Evolutionary conservation across 176 grass and related monocot species (phyloP).

Genomic region (Thalia dealbata): DNA sequence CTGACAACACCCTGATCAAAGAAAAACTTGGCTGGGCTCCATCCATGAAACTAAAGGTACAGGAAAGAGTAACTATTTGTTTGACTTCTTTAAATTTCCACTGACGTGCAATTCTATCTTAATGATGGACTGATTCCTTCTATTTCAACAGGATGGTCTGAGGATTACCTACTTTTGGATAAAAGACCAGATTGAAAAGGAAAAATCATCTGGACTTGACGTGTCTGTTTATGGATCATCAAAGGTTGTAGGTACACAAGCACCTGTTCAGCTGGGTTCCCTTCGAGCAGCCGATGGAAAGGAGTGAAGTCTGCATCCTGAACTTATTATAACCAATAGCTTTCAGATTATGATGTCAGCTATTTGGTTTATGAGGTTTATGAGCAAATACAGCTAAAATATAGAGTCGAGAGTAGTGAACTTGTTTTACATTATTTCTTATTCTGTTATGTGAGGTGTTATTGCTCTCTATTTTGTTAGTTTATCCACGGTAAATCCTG

Average conservation of each 20-base stretch:
- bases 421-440: background rate
- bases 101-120: background rate
- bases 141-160: slow-evolving; percentile 8
- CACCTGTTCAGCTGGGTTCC: slow-evolving; percentile 12
- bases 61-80: background rate
- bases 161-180: slow-evolving; percentile 18
- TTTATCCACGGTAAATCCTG: background rate
- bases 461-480: background rate
- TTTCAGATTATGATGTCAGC: background rate
- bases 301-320: background rate
- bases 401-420: background rate
- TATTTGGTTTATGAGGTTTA: background rate
- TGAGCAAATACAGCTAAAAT: background rate
- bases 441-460: background rate
- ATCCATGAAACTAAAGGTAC: slow-evolving; percentile 16
- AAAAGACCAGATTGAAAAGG: slow-evolving; percentile 16
- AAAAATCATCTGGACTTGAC: slow-evolving; percentile 1
- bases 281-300: slow-evolving; percentile 15
- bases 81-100: too few species aligned
- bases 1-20: slow-evolving; percentile 17
- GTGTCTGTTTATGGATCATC: slow-evolving; percentile 19
- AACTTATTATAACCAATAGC: background rate
- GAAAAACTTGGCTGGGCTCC: slow-evolving; percentile 21
- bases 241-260: slow-evolving; percentile 16
- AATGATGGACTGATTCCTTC: background rate